Evolutionary conservation across 2,329 filamentous ascomycete genomes (phyloP), one percentile per base, ranked within the genome.

Genomic region (Biscogniauxia mediterranea): DNA sequence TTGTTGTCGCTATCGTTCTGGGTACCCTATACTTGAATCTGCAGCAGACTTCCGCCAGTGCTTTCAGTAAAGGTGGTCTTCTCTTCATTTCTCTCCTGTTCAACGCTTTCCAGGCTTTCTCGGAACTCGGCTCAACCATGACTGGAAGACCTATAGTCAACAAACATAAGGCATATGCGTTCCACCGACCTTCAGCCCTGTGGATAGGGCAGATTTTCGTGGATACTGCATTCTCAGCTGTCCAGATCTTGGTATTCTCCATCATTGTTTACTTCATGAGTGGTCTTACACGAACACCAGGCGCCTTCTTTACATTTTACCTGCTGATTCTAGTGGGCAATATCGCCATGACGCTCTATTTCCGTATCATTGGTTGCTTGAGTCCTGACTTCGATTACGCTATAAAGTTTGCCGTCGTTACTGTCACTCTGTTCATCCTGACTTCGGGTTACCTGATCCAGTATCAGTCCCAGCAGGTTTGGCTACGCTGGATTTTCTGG

Each of bases 101-200:
- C 82, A 94, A 94, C 73, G 89, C 90, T n/a, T 94, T 96, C 75
- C 88, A 92, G 71, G 90, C 92, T 23, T 93, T 95, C 71, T 85
- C 89, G 0, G 92, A 96, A 74, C 77, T 96, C 0, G 89, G 83
- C 0, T 82, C 83, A 11, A 90, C 89, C 1, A 94, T 95, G 90
- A 78, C 88, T 17, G 91, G 89, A 0, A 83, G 92, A 8, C 83
- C 88, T 0, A 90, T 96, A 46, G 84, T 96, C 62, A 92, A 93
- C 73, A 96, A 95, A 73, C 92, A 96, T 75, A 87, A 89, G 60
- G 88, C 90, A 0, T 96, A 92, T 68, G 89, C 91, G 0, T 94
- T 96, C 71, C 89, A 95, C 73, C 83, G 91, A 38, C 92, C 92
- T 0, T 92, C 90, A 0, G 91, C 92, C 0, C 78, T 95, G 0